These are phyloP conservation scores for Sodiomyces alkalinus DNA, from an alignment of 2,329 filamentous ascomycete genomes.

Conservation along the genomic window DNA sequence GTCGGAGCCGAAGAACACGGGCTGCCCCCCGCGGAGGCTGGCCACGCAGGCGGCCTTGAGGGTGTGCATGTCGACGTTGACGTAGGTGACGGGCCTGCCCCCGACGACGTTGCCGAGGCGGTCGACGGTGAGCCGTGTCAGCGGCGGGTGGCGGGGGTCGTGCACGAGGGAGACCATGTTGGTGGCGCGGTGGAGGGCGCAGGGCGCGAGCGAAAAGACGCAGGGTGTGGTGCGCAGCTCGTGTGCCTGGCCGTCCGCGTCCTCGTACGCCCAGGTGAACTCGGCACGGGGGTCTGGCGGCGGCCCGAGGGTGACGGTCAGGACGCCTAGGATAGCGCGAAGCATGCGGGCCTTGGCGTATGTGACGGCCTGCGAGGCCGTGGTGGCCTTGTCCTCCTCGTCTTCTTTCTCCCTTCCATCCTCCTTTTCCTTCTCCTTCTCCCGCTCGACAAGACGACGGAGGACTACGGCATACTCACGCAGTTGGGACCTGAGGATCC, in stretches of 20 bases:
- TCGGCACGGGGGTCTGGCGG: constrained; percentile 52
- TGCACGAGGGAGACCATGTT: constrained; percentile 70
- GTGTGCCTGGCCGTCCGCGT: constrained; percentile 49
- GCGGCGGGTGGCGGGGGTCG: constrained; percentile 65
- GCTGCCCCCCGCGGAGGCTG: constrained; percentile 64
- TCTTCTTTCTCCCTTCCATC: too few relatives aligned
- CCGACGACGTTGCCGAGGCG: constrained; percentile 71
- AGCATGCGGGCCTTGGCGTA: constrained; percentile 58
- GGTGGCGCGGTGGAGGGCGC: constrained; percentile 42
- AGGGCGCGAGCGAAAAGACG: constrained; percentile 47
- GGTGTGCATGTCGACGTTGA: constrained; percentile 61
- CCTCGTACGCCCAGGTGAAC: constrained; percentile 72
- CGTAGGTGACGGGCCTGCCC: constrained; percentile 60
- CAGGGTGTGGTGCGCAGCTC: constrained; percentile 50
- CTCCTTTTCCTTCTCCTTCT: too few relatives aligned
- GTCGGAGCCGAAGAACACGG: constrained; percentile 80
- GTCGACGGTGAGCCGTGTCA: constrained; percentile 59
- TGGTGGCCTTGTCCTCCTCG: constrained; percentile 13
- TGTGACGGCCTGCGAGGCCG: constrained; percentile 22
- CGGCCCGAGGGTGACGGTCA: constrained; percentile 71
- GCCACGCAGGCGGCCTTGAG: constrained; percentile 61
- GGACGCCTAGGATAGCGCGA: constrained; percentile 61
- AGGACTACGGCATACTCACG: constrained; percentile 70
- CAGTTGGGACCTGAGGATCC: constrained; percentile 66
- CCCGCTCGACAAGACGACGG: constrained; percentile 33